Percentiles rank a stretch among this genome's conserved stretches.
Evolutionary conservation across 2,329 filamentous ascomycete species (phyloP).

Genomic region (Fusarium torulosum): DNA sequence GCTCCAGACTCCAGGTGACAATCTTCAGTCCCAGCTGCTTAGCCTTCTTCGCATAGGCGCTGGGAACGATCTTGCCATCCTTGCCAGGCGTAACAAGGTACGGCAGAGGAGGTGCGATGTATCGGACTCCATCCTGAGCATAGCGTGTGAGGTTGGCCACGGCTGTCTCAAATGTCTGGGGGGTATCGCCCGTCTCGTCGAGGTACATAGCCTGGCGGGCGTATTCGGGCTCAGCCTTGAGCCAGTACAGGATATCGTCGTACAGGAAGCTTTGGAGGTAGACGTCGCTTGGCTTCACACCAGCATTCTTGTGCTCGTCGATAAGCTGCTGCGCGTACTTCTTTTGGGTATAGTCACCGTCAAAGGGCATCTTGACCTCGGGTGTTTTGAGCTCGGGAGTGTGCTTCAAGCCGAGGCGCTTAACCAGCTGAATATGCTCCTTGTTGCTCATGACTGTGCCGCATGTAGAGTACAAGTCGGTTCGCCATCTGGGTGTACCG

Average conservation of each 20-base stretch:
- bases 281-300: conserved; percentile 66
- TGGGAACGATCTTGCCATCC: conserved; percentile 70
- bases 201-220: conserved; percentile 73
- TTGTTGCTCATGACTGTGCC: conserved; percentile 71
- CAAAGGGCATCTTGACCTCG: conserved; percentile 77
- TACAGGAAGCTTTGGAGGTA: conserved; percentile 76
- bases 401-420: conserved; percentile 71
- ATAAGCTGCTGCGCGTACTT: conserved; percentile 74
- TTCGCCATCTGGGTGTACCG: conserved; percentile 72
- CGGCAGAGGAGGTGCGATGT: conserved; percentile 72
- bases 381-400: conserved; percentile 77
- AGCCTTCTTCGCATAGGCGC: conserved; percentile 70
- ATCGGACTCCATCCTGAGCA: conserved; percentile 68
- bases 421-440: conserved; percentile 71
- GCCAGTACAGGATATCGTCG: conserved; percentile 75
- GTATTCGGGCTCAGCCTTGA: conserved; percentile 70
- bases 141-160: conserved; percentile 69
- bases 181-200: conserved; percentile 70
- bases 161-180: conserved; percentile 64
- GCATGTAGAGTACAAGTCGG: conserved; percentile 74
- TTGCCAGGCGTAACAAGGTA: conserved; percentile 67
- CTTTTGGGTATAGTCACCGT: conserved; percentile 72
- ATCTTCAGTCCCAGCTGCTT: conserved; percentile 73
- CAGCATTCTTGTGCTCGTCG: conserved; percentile 67
- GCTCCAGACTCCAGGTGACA: conserved; percentile 77